Evolutionary conservation across 352 stramenopile genomes (phyloP).

Genomic region (Globisporangium recalcitrans): DNA sequence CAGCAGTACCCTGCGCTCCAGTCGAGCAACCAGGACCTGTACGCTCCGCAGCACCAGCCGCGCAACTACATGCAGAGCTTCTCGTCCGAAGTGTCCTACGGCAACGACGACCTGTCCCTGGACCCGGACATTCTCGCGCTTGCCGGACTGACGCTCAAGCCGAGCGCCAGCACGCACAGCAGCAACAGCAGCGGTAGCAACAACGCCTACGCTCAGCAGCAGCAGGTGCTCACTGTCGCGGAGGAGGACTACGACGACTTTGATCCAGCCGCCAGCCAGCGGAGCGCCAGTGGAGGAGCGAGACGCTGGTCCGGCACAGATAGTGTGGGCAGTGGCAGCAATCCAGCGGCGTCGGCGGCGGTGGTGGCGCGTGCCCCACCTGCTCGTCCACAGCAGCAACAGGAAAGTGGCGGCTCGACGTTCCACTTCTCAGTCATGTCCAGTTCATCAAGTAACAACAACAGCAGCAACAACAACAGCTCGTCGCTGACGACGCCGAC

Average conservation of each 20-base stretch:
- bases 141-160: conserved; percentile 34
- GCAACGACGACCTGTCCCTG: conserved; percentile 39
- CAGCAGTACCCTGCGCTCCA: conserved; percentile 13
- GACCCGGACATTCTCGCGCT: conserved; percentile 54
- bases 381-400: background rate
- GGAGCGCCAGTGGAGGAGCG: background rate
- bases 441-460: conserved; percentile 1
- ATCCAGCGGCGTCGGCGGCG: background rate
- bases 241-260: conserved; percentile 15
- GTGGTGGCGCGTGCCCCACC: background rate
- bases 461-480: background rate
- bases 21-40: conserved; percentile 23
- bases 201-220: background rate
- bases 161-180: background rate
- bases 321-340: conserved; percentile 3
- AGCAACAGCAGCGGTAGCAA: conserved; percentile 7
- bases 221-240: conserved; percentile 7
- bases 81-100: conserved; percentile 35
- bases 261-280: conserved; percentile 1
- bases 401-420: background rate
- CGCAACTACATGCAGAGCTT: conserved; percentile 22
- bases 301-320: conserved; percentile 8
- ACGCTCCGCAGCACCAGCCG: conserved; percentile 16
- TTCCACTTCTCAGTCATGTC: conserved; percentile 18
- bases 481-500: background rate